phyloP scores from a whole-genome alignment of 768 basidiomycete species.

The Trametes cubensis region DNA sequence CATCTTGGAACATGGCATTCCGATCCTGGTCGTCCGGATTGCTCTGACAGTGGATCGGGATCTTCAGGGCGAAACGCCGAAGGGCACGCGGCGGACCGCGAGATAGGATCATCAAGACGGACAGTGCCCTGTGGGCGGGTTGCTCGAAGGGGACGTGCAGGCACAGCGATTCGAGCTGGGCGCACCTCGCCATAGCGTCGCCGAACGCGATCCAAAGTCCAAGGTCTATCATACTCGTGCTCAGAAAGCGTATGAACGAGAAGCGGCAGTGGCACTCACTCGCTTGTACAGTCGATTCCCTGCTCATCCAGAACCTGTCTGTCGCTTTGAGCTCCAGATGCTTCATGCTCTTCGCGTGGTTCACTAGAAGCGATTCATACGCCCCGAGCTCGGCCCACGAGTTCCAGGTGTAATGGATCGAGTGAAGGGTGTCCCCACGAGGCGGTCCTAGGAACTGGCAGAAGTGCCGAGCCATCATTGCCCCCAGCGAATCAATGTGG shows the following conservation, averaged over 20 bases:
- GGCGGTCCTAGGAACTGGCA: background rate
- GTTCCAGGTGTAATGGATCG: background rate
- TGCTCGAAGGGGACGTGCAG: background rate
- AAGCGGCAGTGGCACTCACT: background rate
- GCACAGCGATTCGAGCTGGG: background rate
- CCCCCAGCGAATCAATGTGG: background rate
- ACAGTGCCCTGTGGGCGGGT: background rate
- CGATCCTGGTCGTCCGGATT: background rate
- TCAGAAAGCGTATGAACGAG: background rate
- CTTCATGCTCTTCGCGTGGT: background rate
- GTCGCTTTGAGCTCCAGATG: background rate
- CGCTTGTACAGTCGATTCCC: background rate
- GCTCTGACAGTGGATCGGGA: background rate
- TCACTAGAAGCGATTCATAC: background rate
- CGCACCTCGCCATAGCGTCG: background rate
- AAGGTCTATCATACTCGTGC: too few relatives aligned
- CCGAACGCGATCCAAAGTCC: background rate
- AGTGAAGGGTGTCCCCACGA: background rate
- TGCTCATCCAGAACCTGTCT: background rate
- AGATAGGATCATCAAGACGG: too few relatives aligned
- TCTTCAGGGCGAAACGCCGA: background rate
- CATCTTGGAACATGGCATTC: background rate
- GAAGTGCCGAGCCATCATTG: background rate
- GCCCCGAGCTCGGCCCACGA: background rate
- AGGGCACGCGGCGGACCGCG: background rate